phyloP scores from a whole-genome alignment of 2,329 filamentous ascomycete genomes.

The Aspergillus sp. region DNA sequence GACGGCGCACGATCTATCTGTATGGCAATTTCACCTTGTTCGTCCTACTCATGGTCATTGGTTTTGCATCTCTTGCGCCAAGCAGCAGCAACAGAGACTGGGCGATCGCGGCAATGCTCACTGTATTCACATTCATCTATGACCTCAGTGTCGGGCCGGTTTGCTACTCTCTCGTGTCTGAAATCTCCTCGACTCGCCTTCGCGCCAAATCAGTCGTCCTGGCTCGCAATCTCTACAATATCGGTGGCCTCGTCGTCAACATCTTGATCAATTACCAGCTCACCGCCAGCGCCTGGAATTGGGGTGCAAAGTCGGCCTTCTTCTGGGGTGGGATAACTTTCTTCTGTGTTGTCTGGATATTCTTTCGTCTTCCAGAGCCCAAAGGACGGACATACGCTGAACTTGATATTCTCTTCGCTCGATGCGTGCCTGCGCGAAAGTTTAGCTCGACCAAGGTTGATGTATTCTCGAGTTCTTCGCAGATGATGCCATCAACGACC shows the following conservation, averaged over 20 bases:
- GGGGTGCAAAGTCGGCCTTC: conserved; percentile 35
- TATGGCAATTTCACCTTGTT: conserved; percentile 24
- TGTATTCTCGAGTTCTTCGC: not conserved
- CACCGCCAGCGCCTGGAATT: conserved; percentile 32
- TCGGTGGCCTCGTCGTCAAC: conserved; percentile 43
- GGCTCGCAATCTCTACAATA: conserved; percentile 47
- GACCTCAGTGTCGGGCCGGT: conserved; percentile 52
- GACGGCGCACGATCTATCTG: conserved; percentile 38
- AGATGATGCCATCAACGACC: conserved; percentile 30
- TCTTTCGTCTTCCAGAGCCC: conserved; percentile 35
- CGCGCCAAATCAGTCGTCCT: conserved; percentile 52
- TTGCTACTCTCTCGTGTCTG: conserved; percentile 48
- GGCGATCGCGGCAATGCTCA: conserved; percentile 35
- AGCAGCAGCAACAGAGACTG: conserved; percentile 21
- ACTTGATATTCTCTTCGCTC: conserved; percentile 39
- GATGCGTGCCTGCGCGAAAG: conserved; percentile 29
- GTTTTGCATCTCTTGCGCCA: conserved; percentile 18
- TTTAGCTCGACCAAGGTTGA: conserved; percentile 20
- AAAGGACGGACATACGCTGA: conserved; percentile 36
- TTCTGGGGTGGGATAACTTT: conserved; percentile 34
- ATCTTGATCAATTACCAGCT: conserved; percentile 26
- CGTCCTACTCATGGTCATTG: conserved; percentile 23
- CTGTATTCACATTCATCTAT: conserved; percentile 47
- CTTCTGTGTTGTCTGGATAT: conserved; percentile 27
- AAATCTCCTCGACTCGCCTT: conserved; percentile 49